These are phyloP conservation scores for Monilinia aucupariae DNA, from an alignment of 2,329 filamentous ascomycete species.

Conservation along the genomic window DNA sequence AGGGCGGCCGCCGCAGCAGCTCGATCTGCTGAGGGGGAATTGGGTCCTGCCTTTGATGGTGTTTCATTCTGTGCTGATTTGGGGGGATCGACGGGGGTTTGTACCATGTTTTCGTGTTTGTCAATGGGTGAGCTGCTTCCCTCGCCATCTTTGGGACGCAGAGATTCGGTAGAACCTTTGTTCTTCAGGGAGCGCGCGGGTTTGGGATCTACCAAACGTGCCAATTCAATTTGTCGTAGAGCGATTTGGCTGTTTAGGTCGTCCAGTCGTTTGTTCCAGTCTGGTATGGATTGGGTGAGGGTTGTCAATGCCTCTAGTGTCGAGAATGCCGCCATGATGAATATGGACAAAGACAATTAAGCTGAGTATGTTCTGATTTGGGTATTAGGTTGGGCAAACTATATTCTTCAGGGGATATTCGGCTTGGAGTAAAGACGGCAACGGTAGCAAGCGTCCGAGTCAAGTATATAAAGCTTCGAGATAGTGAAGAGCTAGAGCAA, in stretches of 20 bases:
- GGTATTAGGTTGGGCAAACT: not conserved
- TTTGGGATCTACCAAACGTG: slow-evolving; percentile 41
- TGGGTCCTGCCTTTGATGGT: slow-evolving; percentile 14
- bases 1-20: slow-evolving; percentile 15
- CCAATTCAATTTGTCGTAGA: slow-evolving; percentile 56
- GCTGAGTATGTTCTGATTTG: not conserved
- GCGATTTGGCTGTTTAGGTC: slow-evolving; percentile 57
- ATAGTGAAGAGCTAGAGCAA: slow-evolving; percentile 2
- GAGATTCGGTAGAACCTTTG: slow-evolving; percentile 35
- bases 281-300: slow-evolving; percentile 51
- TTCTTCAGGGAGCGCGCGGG: slow-evolving; percentile 35
- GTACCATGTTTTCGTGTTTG: slow-evolving; percentile 20
- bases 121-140: slow-evolving; percentile 19
- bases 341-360: not conserved
- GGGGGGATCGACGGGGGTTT: slow-evolving; percentile 22
- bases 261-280: slow-evolving; percentile 55
- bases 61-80: slow-evolving; percentile 20
- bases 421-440: not conserved
- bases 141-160: slow-evolving; percentile 32
- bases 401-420: not conserved
- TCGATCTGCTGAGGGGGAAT: slow-evolving; percentile 23
- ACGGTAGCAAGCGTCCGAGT: not conserved
- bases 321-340: slow-evolving; percentile 26
- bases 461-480: not conserved
- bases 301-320: slow-evolving; percentile 51